Conservation (phyloP, 208 protist genomes). For the Leishmania major region DNA sequence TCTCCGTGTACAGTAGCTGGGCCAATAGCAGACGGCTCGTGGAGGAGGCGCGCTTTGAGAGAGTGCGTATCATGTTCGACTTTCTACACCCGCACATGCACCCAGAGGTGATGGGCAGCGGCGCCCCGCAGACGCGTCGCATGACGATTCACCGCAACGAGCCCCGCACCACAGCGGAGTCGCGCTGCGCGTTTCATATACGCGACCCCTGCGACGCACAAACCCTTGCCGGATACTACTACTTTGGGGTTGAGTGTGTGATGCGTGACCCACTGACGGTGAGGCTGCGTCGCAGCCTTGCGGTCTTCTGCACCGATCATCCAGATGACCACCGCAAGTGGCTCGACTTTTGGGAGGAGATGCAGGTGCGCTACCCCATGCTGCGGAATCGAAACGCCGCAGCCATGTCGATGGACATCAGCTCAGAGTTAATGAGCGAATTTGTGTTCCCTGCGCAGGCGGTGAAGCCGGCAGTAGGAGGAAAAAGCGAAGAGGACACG, state of each 20-base stretch:
- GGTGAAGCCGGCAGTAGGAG: neutral
- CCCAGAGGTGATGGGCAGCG: neutral
- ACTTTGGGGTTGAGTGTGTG: slow-evolving; percentile 60
- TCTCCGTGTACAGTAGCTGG: slow-evolving; percentile 55
- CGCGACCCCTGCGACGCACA: slow-evolving; percentile 10
- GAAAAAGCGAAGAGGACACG: neutral
- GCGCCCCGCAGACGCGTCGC: slow-evolving; percentile 14
- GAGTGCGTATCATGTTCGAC: slow-evolving; percentile 49
- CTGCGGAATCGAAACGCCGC: slow-evolving; percentile 18
- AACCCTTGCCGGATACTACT: slow-evolving; percentile 37
- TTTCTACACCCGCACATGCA: slow-evolving; percentile 51
- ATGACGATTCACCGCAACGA: slow-evolving; percentile 16
- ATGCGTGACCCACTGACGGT: slow-evolving; percentile 7
- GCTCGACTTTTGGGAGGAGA: slow-evolving; percentile 45
- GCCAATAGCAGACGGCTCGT: slow-evolving; percentile 35
- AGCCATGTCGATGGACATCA: slow-evolving; percentile 5
- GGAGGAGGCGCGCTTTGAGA: slow-evolving; percentile 48
- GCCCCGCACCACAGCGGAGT: slow-evolving; percentile 8
- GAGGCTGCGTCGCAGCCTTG: slow-evolving; percentile 31
- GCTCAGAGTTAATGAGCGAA: slow-evolving; percentile 4
- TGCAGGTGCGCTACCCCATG: slow-evolving; percentile 38
- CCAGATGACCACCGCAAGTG: slow-evolving; percentile 42
- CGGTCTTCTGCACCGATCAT: slow-evolving; percentile 51
- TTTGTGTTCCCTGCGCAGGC: slow-evolving; percentile 11
- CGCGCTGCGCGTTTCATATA: slow-evolving; percentile 16